A percentile compares a stretch with the other conserved stretches of the same genome.
Conservation (phyloP, 495 filamentous ascomycete species). For the Podospora pseudoanserina region DNA sequence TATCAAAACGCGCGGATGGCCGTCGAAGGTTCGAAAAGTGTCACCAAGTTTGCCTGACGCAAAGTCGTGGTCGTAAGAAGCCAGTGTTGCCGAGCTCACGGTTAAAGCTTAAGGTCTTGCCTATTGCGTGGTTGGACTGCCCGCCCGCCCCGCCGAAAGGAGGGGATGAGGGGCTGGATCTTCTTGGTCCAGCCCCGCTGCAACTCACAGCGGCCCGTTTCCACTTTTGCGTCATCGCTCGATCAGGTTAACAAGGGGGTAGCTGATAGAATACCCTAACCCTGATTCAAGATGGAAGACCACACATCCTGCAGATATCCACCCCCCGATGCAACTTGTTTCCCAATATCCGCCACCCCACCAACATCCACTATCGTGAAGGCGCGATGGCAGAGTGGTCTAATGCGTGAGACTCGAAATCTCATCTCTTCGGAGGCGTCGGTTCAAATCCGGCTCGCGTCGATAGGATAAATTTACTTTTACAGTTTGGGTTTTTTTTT, state of each 20-base stretch:
- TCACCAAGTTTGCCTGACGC: background rate
- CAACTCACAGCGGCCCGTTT: background rate
- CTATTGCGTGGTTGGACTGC: background rate
- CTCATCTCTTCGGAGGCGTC: constrained; percentile 51
- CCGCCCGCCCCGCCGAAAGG: background rate
- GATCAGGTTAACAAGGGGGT: background rate
- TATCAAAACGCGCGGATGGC: background rate
- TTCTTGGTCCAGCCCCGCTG: background rate
- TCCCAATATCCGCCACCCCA: background rate
- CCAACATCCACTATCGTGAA: constrained; percentile 7
- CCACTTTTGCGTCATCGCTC: constrained; percentile 5
- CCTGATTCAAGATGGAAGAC: background rate
- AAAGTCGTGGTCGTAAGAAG: background rate
- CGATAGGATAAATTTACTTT: constrained; percentile 18
- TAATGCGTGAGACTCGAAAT: constrained; percentile 54
- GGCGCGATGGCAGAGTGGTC: constrained; percentile 49
- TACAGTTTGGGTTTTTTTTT: constrained; percentile 1
- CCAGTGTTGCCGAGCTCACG: background rate
- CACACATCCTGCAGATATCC: background rate
- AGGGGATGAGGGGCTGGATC: background rate
- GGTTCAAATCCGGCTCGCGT: constrained; percentile 45
- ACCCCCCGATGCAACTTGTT: background rate
- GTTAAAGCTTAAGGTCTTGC: constrained; percentile 2
- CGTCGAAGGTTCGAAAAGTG: background rate
- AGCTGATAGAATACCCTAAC: background rate